Percentiles rank a stretch among this genome's conserved stretches.
These are phyloP conservation scores for Aspergillus texensis DNA, from an alignment of 2,329 filamentous ascomycete species.

Conservation along the genomic window DNA sequence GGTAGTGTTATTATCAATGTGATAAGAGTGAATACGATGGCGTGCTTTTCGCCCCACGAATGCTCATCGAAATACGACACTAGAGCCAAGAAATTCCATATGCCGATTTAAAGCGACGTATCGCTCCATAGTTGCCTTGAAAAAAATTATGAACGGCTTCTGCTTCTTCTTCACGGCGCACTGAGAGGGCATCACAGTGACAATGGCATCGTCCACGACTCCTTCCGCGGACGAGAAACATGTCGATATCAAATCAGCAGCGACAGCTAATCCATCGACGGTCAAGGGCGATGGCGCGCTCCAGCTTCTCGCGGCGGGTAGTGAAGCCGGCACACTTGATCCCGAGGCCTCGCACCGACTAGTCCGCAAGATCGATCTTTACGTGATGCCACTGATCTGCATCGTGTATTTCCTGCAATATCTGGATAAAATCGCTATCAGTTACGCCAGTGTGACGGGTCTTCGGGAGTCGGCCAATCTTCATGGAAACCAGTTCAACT, in stretches of 20 bases:
- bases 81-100: not conserved
- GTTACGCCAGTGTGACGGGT: slow-evolving; percentile 32
- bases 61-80: not conserved
- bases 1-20: not conserved
- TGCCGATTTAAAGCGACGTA: not conserved
- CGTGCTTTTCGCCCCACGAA: not conserved
- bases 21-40: not conserved
- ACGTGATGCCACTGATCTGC: slow-evolving; percentile 35
- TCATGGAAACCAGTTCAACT: slow-evolving; percentile 48
- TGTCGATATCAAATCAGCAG: not conserved
- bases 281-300: slow-evolving; percentile 10
- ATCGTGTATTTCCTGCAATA: slow-evolving; percentile 36
- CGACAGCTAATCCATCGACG: not conserved
- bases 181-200: not conserved
- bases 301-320: slow-evolving; percentile 1
- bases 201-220: not conserved
- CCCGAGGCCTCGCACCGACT: slow-evolving; percentile 17
- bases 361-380: slow-evolving; percentile 33
- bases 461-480: slow-evolving; percentile 37
- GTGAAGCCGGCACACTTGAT: slow-evolving; percentile 4
- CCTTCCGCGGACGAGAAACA: slow-evolving; percentile 14
- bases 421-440: slow-evolving; percentile 29
- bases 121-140: not conserved
- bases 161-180: not conserved
- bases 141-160: not conserved